phyloP scores from a whole-genome alignment of 2,329 filamentous ascomycete species.

The Fusarium kyushuense region DNA sequence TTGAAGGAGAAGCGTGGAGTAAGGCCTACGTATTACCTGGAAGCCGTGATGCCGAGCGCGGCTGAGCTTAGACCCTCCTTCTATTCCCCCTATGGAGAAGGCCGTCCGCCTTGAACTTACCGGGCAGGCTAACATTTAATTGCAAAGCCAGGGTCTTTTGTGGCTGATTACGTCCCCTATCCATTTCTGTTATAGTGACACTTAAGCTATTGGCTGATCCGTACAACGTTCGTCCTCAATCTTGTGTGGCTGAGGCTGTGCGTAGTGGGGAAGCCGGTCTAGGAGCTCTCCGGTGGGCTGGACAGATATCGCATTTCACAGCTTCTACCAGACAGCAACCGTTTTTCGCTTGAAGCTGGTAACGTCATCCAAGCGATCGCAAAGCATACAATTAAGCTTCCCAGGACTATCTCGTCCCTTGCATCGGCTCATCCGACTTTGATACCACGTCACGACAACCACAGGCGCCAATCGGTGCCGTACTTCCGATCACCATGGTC shows the following conservation, averaged over 20 bases:
- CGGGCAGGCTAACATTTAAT: slow-evolving; percentile 28
- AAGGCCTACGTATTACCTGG: slow-evolving; percentile 44
- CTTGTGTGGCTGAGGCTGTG: slow-evolving; percentile 24
- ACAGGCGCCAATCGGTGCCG: slow-evolving; percentile 33
- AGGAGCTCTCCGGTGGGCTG: slow-evolving; percentile 36
- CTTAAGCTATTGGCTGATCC: slow-evolving; percentile 7
- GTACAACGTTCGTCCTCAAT: background rate
- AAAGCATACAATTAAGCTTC: background rate
- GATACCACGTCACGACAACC: background rate
- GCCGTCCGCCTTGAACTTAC: slow-evolving; percentile 22
- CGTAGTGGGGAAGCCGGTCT: slow-evolving; percentile 23
- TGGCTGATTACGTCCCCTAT: slow-evolving; percentile 38
- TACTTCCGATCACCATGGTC: slow-evolving; percentile 51
- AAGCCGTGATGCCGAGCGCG: slow-evolving; percentile 50
- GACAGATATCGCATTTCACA: slow-evolving; percentile 36
- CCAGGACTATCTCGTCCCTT: background rate
- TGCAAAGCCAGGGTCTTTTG: slow-evolving; percentile 39
- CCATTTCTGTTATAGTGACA: slow-evolving; percentile 8
- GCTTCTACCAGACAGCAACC: slow-evolving; percentile 21
- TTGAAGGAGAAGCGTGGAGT: slow-evolving; percentile 46
- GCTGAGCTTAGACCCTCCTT: slow-evolving; percentile 43
- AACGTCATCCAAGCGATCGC: slow-evolving; percentile 11
- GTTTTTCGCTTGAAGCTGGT: slow-evolving; percentile 3
- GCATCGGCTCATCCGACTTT: background rate
- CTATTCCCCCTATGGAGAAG: slow-evolving; percentile 36